Evolutionary conservation across 2,329 filamentous ascomycete genomes (phyloP).

Genomic region (Ascocoryne sarcoides): DNA sequence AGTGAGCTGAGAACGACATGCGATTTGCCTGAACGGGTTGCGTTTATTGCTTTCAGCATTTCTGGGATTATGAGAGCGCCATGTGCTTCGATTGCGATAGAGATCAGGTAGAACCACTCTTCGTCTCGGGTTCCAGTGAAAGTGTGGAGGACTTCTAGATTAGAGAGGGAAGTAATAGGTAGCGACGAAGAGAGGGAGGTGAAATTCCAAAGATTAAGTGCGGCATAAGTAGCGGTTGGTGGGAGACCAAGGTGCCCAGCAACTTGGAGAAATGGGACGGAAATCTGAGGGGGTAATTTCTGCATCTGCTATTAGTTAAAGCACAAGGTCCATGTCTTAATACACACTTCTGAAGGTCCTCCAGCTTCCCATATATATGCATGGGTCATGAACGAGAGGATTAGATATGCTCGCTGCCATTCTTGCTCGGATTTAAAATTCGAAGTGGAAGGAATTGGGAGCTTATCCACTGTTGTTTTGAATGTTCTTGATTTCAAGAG

Average conservation of each 20-base stretch:
- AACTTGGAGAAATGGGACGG: constrained; percentile 65
- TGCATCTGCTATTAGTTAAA: constrained; percentile 26
- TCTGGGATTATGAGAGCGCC: constrained; percentile 66
- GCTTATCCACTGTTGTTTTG: constrained; percentile 49
- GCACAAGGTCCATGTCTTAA: background rate
- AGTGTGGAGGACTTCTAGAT: constrained; percentile 64
- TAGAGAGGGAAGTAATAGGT: constrained; percentile 39
- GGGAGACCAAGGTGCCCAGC: constrained; percentile 71
- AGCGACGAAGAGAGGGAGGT: constrained; percentile 48
- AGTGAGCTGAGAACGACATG: constrained; percentile 54
- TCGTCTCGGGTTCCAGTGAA: constrained; percentile 87
- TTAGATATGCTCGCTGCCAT: constrained; percentile 73
- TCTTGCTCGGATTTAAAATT: constrained; percentile 56
- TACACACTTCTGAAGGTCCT: constrained; percentile 58
- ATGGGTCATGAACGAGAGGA: constrained; percentile 73
- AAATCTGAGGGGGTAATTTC: constrained; percentile 65
- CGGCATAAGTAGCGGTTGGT: constrained; percentile 84
- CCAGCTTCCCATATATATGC: constrained; percentile 86
- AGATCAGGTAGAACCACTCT: constrained; percentile 90
- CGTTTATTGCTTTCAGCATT: constrained; percentile 69
- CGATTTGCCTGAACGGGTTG: constrained; percentile 53
- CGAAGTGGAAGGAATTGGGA: constrained; percentile 63
- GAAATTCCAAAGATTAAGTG: constrained; percentile 86
- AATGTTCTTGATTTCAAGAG: constrained; percentile 58
- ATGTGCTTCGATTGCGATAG: constrained; percentile 79